phyloP scores from a whole-genome alignment of 2,329 filamentous ascomycete species.

The Verticillium albo-atrum region DNA sequence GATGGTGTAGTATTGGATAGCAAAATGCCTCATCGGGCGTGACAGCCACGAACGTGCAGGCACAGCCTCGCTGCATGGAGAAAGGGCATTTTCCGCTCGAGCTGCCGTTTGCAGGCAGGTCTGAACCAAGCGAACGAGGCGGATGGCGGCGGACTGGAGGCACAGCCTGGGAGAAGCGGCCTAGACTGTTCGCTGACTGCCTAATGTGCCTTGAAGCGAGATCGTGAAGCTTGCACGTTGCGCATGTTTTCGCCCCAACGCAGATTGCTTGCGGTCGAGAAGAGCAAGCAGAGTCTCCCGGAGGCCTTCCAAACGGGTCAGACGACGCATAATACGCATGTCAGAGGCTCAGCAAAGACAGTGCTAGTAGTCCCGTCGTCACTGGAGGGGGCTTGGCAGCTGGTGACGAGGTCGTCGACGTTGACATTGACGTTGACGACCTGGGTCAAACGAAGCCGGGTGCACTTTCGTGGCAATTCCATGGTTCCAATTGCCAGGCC shows the following conservation, averaged over 20 bases:
- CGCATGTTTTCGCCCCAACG: neutral
- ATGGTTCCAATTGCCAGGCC: neutral
- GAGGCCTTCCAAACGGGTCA: neutral
- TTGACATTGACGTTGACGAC: neutral
- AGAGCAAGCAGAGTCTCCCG: neutral
- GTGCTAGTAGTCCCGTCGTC: neutral
- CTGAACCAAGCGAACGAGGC: neutral
- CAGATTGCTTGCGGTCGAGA: neutral
- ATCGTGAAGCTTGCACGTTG: no score
- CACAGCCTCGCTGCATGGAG: neutral
- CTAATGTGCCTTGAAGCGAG: no score
- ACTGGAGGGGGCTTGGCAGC: neutral
- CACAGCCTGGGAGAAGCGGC: neutral
- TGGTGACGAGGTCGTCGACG: neutral
- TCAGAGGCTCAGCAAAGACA: neutral
- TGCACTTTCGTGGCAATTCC: neutral
- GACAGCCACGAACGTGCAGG: neutral
- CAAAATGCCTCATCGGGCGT: neutral
- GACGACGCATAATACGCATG: neutral
- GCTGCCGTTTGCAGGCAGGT: neutral
- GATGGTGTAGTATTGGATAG: neutral
- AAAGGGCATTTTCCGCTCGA: neutral
- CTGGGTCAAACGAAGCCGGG: neutral
- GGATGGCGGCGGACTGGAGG: neutral
- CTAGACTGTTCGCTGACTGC: neutral